phyloP scores from a whole-genome alignment of 78 protist species.

The Dictyostelium intermedium region DNA sequence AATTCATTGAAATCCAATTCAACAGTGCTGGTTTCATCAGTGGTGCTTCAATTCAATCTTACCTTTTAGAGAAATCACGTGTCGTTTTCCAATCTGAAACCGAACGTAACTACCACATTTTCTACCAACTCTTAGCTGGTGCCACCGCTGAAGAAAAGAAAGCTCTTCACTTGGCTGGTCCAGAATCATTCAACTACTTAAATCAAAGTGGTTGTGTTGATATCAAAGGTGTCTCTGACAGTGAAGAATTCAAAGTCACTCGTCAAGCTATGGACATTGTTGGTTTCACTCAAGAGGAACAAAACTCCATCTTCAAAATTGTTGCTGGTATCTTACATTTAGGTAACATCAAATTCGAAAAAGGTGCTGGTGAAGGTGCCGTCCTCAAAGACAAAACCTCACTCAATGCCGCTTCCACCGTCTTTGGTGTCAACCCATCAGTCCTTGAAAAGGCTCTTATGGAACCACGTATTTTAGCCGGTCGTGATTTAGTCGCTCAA shows the following conservation, averaged over 20 bases:
- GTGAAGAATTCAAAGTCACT: slow-evolving; percentile 70
- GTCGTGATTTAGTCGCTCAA: slow-evolving; percentile 87
- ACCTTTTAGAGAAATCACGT: slow-evolving; percentile 96
- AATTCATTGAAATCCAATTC: slow-evolving; percentile 96
- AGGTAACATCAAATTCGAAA: slow-evolving; percentile 88
- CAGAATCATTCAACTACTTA: slow-evolving; percentile 72
- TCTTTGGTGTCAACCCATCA: slow-evolving; percentile 72
- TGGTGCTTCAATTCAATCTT: slow-evolving; percentile 94
- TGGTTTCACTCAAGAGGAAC: slow-evolving; percentile 87
- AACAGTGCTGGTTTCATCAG: slow-evolving; percentile 90
- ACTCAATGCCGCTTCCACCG: slow-evolving; percentile 56
- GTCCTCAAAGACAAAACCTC: slow-evolving; percentile 61
- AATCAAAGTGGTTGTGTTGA: slow-evolving; percentile 71
- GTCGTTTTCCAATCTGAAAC: slow-evolving; percentile 87
- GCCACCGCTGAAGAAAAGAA: slow-evolving; percentile 80
- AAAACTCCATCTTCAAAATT: slow-evolving; percentile 30
- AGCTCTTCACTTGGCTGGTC: slow-evolving; percentile 60
- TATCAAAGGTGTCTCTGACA: slow-evolving; percentile 75
- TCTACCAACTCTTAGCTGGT: slow-evolving; percentile 95
- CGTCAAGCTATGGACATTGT: slow-evolving; percentile 82
- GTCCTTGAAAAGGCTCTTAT: slow-evolving; percentile 39
- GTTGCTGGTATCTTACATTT: slow-evolving; percentile 91
- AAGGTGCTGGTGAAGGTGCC: slow-evolving; percentile 67
- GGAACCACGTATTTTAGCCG: slow-evolving; percentile 89
- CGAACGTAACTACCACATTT: slow-evolving; percentile 98